Evolutionary conservation across 768 basidiomycete species (phyloP).

Genomic region (Podaxis rugospora): DNA sequence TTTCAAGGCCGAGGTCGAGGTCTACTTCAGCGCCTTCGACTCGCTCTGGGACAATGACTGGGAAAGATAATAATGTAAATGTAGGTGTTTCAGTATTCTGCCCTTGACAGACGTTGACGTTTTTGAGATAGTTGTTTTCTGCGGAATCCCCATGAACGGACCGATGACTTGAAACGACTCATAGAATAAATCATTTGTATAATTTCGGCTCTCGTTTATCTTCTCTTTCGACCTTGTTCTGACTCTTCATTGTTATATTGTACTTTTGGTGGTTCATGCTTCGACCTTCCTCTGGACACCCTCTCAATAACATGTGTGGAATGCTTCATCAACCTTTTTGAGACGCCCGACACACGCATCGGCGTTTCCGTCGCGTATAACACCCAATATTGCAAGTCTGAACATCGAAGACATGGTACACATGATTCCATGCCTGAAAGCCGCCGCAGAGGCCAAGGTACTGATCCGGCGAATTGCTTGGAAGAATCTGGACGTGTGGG

Average conservation of each 20-base stretch:
- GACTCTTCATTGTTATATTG: background rate
- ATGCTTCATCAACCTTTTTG: background rate
- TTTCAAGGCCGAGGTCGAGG: slow-evolving; percentile 5
- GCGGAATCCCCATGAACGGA: slow-evolving; percentile 34
- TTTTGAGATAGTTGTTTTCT: slow-evolving; percentile 29
- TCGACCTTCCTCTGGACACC: background rate
- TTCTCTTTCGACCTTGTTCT: background rate
- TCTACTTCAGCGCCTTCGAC: slow-evolving; percentile 13
- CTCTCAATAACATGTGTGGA: background rate
- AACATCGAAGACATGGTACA: too few relatives aligned
- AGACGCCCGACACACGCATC: background rate
- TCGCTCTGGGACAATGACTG: background rate
- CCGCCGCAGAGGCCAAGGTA: too few relatives aligned
- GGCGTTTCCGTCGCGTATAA: background rate
- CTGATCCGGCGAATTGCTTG: too few relatives aligned
- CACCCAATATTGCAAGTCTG: too few relatives aligned
- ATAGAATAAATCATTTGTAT: background rate
- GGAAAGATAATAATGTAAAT: slow-evolving; percentile 14
- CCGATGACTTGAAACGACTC: background rate
- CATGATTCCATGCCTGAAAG: too few relatives aligned
- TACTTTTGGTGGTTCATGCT: background rate
- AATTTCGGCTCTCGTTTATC: background rate
- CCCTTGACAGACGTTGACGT: background rate
- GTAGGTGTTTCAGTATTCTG: slow-evolving; percentile 16
- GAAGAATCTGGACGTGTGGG: too few relatives aligned